Base-by-base conservation (phyloP, 208 protist genomes). In the Crithidia expoeki region DNA sequence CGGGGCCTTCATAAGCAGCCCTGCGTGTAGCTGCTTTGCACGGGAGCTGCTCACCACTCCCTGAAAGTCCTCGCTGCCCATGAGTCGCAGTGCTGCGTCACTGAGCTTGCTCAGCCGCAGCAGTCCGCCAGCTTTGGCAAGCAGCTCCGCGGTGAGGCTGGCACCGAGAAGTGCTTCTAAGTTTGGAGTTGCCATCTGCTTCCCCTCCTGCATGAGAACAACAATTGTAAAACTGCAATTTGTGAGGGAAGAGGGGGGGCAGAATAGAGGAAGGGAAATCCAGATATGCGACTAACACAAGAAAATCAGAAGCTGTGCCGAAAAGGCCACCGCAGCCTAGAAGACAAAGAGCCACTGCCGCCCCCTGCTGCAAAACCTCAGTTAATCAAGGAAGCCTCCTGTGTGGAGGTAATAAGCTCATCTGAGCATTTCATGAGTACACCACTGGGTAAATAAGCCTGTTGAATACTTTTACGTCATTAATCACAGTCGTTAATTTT, bases 81-180 rank as follows among this genome's bases (percentile, higher is more conserved):
- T 56, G 51, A 91, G 83, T 4, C 85, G 84, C 25, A 96, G 70
- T 28, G 83, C 82, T 5, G 77, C 65, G 63, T 93, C 86, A 28
- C 72, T 89, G n/a, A 94, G 68, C 19, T 76, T 75, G n/a, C 79
- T 66, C 19, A 96, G 63, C 50, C 33, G 56, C 19, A 78, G 62
- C 47, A 94, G 70, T 10, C 91, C 85, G 30, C 91, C 88, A 17
- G 84, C 81, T 25, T 72, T 77, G 16, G 50, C 25, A 32, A 88
- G 38, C 7, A 95, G 72, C 69, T 89, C 74, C 10, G 63, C 56
- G 14, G 78, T 72, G 25, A 95, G 65, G 25, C 56, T 42, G 21
- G 59, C 10, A 19, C 90, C 88, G 9, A 95, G 57, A 40, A 95
- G 77, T 2, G 59, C 81, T 21, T 71, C 75, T 4, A 93, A 76